Conservation (phyloP, 2,329 filamentous ascomycete genomes). For the Fusarium chaquense region DNA sequence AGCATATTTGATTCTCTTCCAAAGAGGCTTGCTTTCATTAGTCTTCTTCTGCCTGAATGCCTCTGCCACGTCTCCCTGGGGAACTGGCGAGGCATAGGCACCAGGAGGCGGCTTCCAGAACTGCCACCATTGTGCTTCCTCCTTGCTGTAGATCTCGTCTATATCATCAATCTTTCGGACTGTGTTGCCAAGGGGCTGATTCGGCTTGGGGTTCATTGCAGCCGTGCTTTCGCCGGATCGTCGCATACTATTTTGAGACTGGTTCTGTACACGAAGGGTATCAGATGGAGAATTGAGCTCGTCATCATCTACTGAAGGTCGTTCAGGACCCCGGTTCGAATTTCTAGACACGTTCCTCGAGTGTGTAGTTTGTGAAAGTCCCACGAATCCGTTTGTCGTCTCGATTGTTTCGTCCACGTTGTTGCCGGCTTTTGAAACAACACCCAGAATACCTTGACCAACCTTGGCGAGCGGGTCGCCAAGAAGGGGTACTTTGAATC, state of each 20-base stretch:
- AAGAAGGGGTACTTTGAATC: slow-evolving; percentile 49
- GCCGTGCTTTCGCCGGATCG: slow-evolving; percentile 56
- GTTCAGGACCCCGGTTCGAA: slow-evolving; percentile 45
- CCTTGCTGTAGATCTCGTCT: slow-evolving; percentile 62
- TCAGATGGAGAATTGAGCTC: slow-evolving; percentile 40
- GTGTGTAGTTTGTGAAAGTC: slow-evolving; percentile 26
- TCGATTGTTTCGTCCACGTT: slow-evolving; percentile 66
- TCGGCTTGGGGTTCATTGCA: slow-evolving; percentile 34
- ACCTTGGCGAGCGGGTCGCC: slow-evolving; percentile 60
- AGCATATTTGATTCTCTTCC: slow-evolving; percentile 62
- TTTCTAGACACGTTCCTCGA: slow-evolving; percentile 33
- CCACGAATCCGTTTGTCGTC: slow-evolving; percentile 66
- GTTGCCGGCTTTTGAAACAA: slow-evolving; percentile 59
- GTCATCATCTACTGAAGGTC: slow-evolving; percentile 52
- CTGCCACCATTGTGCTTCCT: slow-evolving; percentile 67
- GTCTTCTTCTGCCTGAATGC: slow-evolving; percentile 51
- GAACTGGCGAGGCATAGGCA: slow-evolving; percentile 71
- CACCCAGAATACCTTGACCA: slow-evolving; percentile 62
- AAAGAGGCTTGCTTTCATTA: slow-evolving; percentile 60
- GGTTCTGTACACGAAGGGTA: slow-evolving; percentile 51
- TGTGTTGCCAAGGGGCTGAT: slow-evolving; percentile 56
- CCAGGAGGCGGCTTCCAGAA: slow-evolving; percentile 74
- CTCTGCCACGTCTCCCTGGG: slow-evolving; percentile 64
- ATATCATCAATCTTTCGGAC: slow-evolving; percentile 63
- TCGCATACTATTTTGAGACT: slow-evolving; percentile 54